phyloP scores from a whole-genome alignment of 306 rosid species.

The Pterocarpus santalinus region DNA sequence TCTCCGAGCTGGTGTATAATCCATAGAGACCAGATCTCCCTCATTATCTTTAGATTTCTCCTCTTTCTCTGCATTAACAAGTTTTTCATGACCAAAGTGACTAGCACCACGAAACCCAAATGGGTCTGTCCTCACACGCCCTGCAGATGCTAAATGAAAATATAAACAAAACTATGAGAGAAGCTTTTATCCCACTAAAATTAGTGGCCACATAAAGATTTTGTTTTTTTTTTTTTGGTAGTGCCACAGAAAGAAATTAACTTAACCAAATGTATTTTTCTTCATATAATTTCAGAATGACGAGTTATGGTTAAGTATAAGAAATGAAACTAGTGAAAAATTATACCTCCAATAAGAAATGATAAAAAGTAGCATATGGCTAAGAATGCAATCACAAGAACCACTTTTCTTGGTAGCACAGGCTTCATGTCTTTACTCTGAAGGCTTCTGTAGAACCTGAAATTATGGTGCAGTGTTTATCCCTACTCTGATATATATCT shows the following conservation, averaged over 20 bases:
- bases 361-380: slow-evolving; percentile 10
- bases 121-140: not conserved
- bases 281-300: not conserved
- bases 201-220: not conserved
- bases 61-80: not conserved
- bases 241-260: too few species aligned
- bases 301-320: not conserved
- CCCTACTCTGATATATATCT: not conserved
- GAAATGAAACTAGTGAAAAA: not conserved
- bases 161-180: not conserved
- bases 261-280: not conserved
- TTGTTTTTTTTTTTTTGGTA: too few species aligned
- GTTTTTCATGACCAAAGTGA: not conserved
- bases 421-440: slow-evolving; percentile 12
- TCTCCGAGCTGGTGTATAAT: not conserved
- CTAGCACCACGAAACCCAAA: not conserved
- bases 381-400: slow-evolving; percentile 10
- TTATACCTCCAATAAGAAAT: not conserved
- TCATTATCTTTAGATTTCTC: not conserved
- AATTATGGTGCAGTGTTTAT: not conserved
- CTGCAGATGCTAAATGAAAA: not conserved
- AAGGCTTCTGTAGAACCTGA: slow-evolving; percentile 1
- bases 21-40: slow-evolving; percentile 3
- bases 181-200: not conserved
- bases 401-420: not conserved